Evolutionary conservation across 192 early-diverging fungal species (phyloP).

Genomic region (Helicostylum pulchrum): DNA sequence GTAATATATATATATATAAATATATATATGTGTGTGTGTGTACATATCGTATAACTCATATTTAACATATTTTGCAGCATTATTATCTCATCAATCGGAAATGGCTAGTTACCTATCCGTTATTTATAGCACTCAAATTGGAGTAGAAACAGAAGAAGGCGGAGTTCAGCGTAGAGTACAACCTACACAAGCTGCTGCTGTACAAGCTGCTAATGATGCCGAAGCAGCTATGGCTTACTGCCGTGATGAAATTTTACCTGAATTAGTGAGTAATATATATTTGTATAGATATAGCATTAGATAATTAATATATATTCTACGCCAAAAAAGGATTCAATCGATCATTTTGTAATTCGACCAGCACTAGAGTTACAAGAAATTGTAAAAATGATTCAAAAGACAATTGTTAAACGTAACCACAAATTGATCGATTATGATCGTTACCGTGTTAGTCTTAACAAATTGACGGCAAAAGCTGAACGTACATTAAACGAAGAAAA

Average conservation of each 20-base stretch:
- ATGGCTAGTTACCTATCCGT: slow-evolving; percentile 22
- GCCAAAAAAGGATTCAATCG: slow-evolving; percentile 56
- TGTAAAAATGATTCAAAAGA: slow-evolving; percentile 74
- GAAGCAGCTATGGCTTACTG: slow-evolving; percentile 45
- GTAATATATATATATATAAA: slow-evolving; percentile 10
- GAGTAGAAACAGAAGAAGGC: slow-evolving; percentile 49
- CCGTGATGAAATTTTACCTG: slow-evolving; percentile 57
- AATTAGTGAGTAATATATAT: slow-evolving; percentile 48
- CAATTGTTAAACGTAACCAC: slow-evolving; percentile 86
- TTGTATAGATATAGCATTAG: background rate
- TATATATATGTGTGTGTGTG: no score
- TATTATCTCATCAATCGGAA: slow-evolving; percentile 27
- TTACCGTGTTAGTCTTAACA: slow-evolving; percentile 65
- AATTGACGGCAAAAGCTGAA: slow-evolving; percentile 68
- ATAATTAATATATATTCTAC: background rate
- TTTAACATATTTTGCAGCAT: slow-evolving; percentile 12
- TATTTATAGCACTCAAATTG: slow-evolving; percentile 26
- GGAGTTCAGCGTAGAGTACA: slow-evolving; percentile 40
- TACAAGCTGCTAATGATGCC: slow-evolving; percentile 52
- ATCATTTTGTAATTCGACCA: slow-evolving; percentile 75
- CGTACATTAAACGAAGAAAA: slow-evolving; percentile 62
- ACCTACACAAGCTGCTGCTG: slow-evolving; percentile 41
- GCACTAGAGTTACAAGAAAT: slow-evolving; percentile 71
- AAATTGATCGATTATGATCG: slow-evolving; percentile 95
- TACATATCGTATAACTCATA: background rate